phyloP scores from a whole-genome alignment of 1,284 basidiomycete genomes.

The Trichosporon sp. region DNA sequence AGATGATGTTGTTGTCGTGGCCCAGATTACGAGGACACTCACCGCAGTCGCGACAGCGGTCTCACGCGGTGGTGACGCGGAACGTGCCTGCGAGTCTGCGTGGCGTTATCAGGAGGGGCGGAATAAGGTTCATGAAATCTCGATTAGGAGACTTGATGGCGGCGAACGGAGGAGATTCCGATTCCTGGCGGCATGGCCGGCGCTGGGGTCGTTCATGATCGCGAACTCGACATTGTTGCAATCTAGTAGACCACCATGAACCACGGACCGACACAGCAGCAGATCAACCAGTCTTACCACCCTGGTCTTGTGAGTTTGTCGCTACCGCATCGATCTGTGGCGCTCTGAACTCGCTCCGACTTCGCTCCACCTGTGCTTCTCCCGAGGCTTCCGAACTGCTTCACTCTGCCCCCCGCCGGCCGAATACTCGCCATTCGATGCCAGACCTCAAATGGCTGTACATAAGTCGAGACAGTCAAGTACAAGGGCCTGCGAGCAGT shows the following conservation, averaged over 20 bases:
- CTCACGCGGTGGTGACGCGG: neutral
- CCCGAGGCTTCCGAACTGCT: too few relatives aligned
- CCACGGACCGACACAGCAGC: conserved; percentile 4
- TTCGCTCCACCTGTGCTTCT: too few relatives aligned
- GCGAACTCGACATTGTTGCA: too few relatives aligned
- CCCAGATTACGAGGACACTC: neutral
- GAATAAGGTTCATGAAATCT: neutral
- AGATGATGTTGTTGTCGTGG: neutral
- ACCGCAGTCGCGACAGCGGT: neutral
- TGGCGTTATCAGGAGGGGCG: neutral
- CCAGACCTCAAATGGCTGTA: too few relatives aligned
- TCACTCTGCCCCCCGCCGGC: too few relatives aligned
- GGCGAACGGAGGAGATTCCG: neutral
- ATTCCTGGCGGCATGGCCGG: conserved; percentile 4
- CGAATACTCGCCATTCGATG: too few relatives aligned
- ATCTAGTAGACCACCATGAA: too few relatives aligned
- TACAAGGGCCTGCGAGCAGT: too few relatives aligned
- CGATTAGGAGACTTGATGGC: neutral
- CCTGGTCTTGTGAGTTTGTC: conserved; percentile 10
- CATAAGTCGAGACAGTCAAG: too few relatives aligned
- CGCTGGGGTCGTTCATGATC: neutral
- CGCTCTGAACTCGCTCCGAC: too few relatives aligned
- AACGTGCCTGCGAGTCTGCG: neutral
- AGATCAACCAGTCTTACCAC: conserved; percentile 25
- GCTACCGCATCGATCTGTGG: neutral